Evolutionary conservation across 352 stramenopile genomes (phyloP), one percentile per base, ranked within the genome.

Genomic region (Pythium rishiriense): DNA sequence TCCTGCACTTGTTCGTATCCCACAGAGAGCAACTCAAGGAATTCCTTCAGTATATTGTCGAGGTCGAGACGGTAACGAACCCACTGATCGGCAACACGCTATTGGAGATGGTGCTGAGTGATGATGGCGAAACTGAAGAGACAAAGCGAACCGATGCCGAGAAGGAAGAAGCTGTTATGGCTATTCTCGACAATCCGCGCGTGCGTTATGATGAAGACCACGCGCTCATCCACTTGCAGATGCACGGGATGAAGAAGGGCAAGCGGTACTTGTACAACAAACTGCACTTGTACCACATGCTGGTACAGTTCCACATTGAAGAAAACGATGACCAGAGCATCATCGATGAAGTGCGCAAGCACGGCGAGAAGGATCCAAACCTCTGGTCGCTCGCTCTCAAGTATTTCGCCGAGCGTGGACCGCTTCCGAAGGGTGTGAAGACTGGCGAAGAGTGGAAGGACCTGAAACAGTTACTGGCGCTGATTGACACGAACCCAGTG

Each of bases 251-350:
- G 73, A 93, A 96, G 69, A 88, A 94, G 56, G 94, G 91, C 37
- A 96, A 97, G 73, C 85, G 96, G 35, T 98, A 94, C 64, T 60
- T 98, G 61, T 98, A 97, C 79, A 95, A 97, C 78, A 97, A 97
- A 64, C 74, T 97, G 28, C 87, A 97, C 62, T 94, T 97, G 90
- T 97, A 97, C 57, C 87, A 97, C 75, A 97, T 98, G 84, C 69
- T 98, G 12, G 76, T 98, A 62, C 91, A 98, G 65, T 93, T 97
- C 60, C 94, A 98, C 75, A 96, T 98, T 42, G 88, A 97, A 37
- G 83, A 94, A 56, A 95, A 94, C 48, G 88, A 98, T 33, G 90
- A 93, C 66, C 79, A 93, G 65, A 93, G 75, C 57, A 95, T 97
- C 51, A 64, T 97, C 25, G 87, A 96, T 31, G 85, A 95, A 51